phyloP scores from a whole-genome alignment of 768 basidiomycete species.

The Pholiota microspora region DNA sequence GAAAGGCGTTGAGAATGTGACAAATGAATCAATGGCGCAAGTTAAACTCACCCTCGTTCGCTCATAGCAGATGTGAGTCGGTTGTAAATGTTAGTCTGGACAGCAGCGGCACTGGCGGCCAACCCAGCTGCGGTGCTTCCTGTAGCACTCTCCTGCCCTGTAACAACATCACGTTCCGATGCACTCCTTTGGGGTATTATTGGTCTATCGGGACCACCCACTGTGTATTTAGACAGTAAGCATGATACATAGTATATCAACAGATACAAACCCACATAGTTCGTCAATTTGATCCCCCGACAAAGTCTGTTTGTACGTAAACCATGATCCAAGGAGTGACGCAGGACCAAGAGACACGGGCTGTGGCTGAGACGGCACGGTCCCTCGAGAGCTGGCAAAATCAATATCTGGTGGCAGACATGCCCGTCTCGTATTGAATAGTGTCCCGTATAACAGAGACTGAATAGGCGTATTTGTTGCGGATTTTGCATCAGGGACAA shows the following conservation, averaged over 20 bases:
- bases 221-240: slow-evolving; percentile 28
- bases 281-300: slow-evolving; percentile 61
- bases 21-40: neutral
- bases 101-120: slow-evolving; percentile 32
- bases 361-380: slow-evolving; percentile 56
- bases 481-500: slow-evolving; percentile 25
- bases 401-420: slow-evolving; percentile 53
- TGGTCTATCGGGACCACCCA: slow-evolving; percentile 66
- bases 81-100: slow-evolving; percentile 41
- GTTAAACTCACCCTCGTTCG: slow-evolving; percentile 56
- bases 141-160: slow-evolving; percentile 13
- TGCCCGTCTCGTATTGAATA: slow-evolving; percentile 55
- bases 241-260: neutral
- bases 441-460: slow-evolving; percentile 48
- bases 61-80: slow-evolving; percentile 50
- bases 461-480: slow-evolving; percentile 26
- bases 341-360: slow-evolving; percentile 59
- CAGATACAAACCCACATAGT: slow-evolving; percentile 36
- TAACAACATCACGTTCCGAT: slow-evolving; percentile 4
- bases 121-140: slow-evolving; percentile 23
- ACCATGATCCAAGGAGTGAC: slow-evolving; percentile 55
- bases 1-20: neutral
- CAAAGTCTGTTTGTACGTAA: slow-evolving; percentile 47
- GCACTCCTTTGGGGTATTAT: slow-evolving; percentile 34
- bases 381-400: slow-evolving; percentile 37